Evolutionary conservation across 1,284 basidiomycete species (phyloP), one percentile per base, ranked within the genome.

Genomic region (Ceratobasidium sp.): DNA sequence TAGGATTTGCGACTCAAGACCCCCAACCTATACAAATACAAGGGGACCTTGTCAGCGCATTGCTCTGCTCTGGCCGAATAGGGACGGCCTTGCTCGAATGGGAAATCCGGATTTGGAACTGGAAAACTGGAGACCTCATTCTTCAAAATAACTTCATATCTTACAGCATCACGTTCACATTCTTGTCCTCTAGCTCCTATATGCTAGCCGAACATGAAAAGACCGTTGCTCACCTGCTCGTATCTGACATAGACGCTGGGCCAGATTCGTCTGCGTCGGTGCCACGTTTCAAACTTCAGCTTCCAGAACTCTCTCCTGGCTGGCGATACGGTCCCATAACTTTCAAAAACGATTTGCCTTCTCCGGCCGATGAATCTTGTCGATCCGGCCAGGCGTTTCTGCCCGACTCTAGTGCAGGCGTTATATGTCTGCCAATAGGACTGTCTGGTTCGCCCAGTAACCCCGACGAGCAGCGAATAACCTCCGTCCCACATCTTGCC

Each of bases 1-100:
- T 69, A 38, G 66, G 52, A 13, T 69, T 69, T 30, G 66, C 54
- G 6, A 43, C 58, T 18, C 52, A 69, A 35, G 66, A 69, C 44
- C 66, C 66, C 14, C 44, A 55, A 14, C 66, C 66, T n/a, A 69
- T 69, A 32, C 66, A 69, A n/a, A 69, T 69, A n/a, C 66, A 69
- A 23, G 66, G 66, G 16, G 66, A 69, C 35, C 54, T 57, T 1
- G 66, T 69, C 16, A 41, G 66, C 23, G 28, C 16, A 2, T 32
- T 69, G 43, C 66, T 69, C 38, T 57, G 35, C 44, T 69, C 66
- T 9, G 54, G 66, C 16, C 38, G 43, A 14, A 32, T 26, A 7
- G 30, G 66, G 6, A 35, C 58, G 16, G 14, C n/a, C 5, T 13
- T 49, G 13, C 16, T 58, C 28, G 50, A 69, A 11, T 69, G 66